Evolutionary conservation across 352 stramenopile species (phyloP).

Genomic region (Thalassiosira sp.): DNA sequence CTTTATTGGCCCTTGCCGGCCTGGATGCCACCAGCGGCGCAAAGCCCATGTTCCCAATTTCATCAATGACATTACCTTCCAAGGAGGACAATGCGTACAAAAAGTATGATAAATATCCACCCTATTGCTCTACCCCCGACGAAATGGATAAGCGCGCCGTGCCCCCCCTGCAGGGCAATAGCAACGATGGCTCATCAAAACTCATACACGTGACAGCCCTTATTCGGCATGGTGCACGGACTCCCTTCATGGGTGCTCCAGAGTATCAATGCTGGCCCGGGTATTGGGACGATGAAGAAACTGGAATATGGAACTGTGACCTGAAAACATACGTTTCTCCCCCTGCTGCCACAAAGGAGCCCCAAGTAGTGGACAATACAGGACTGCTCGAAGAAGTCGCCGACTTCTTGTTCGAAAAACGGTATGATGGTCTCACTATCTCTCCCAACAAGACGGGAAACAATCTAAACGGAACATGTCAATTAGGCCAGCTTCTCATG

Average conservation of each 20-base stretch:
- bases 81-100: background rate
- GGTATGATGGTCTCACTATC: conserved; percentile 64
- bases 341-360: conserved; percentile 14
- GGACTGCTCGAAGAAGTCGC: conserved; percentile 19
- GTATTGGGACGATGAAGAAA: conserved; percentile 55
- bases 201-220: conserved; percentile 74
- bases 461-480: conserved; percentile 76
- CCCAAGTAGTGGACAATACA: conserved; percentile 11
- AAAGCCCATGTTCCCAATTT: background rate
- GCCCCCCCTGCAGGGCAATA: conserved; percentile 43
- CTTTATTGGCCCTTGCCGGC: background rate
- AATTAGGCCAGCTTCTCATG: conserved; percentile 71
- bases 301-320: conserved; percentile 72
- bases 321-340: conserved; percentile 64
- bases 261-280: conserved; percentile 60
- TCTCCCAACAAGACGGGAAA: conserved; percentile 35
- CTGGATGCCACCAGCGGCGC: background rate
- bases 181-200: conserved; percentile 23
- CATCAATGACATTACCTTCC: background rate
- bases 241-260: conserved; percentile 50
- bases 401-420: conserved; percentile 73
- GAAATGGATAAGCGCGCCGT: conserved; percentile 66
- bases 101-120: conserved; percentile 62
- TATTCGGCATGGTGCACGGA: conserved; percentile 75
- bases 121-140: conserved; percentile 68